phyloP scores from a whole-genome alignment of 1,284 basidiomycete species.

The Lignosus rhinocerotis region DNA sequence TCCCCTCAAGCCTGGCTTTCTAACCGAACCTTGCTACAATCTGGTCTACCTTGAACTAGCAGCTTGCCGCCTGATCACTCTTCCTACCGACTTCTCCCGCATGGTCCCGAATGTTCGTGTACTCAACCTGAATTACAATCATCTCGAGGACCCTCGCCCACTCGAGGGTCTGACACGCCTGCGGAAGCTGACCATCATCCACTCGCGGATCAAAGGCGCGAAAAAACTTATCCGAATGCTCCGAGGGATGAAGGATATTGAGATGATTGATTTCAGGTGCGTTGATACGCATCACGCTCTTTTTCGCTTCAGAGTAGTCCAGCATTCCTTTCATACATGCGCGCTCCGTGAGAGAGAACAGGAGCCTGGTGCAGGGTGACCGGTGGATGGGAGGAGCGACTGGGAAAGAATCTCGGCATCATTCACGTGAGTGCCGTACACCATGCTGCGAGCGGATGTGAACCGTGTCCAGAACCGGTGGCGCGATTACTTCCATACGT shows the following conservation, averaged over 20 bases:
- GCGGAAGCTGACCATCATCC: conserved; percentile 84
- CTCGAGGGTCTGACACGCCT: conserved; percentile 76
- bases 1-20: conserved; percentile 45
- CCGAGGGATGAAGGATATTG: conserved; percentile 72
- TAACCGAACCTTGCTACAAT: conserved; percentile 76
- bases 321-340: conserved; percentile 5
- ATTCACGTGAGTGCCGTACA: conserved; percentile 4
- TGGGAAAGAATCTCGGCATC: background rate
- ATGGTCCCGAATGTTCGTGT: conserved; percentile 87
- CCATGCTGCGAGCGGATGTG: conserved; percentile 1
- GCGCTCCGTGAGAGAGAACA: conserved; percentile 2
- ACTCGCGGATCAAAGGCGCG: conserved; percentile 74
- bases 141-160: conserved; percentile 70
- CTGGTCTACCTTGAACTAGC: conserved; percentile 93
- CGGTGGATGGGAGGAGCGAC: background rate
- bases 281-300: conserved; percentile 31
- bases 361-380: background rate
- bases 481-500: conserved; percentile 7
- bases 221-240: conserved; percentile 73
- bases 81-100: conserved; percentile 69
- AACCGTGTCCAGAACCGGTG: conserved; percentile 4
- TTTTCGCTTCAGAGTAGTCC: background rate
- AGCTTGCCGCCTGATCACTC: conserved; percentile 78
- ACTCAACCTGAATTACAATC: conserved; percentile 96
- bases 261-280: conserved; percentile 90